Evolutionary conservation across 257 asterid species (phyloP), one percentile per base, ranked within the genome.

Genomic region (Ilex aquifolium): DNA sequence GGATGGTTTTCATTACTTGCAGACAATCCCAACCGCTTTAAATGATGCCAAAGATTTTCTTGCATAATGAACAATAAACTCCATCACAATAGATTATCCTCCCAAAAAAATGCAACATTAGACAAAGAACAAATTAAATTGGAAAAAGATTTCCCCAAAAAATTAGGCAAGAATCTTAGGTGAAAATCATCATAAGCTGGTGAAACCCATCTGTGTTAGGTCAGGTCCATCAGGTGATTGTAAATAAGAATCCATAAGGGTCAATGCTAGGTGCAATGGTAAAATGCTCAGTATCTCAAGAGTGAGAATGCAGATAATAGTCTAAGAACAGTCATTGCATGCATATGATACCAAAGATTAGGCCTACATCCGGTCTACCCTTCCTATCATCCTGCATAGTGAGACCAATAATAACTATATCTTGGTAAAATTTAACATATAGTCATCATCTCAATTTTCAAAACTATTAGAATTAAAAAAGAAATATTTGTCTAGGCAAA

Each of bases 21-120:
- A 46, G 66, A 65, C 85, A 92, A 66, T 32, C 97, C 97, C 83
- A 92, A 57, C 69, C 93, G 88, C 80, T 70, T 83, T 85, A 92
- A 67, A 67, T 92, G 96, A 77, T 81, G 88, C 97, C 96, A 92
- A 57, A 92, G 88, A 75, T 85, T 76, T 64, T 89, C 97, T 91
- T 66, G 27, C 57, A 69, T 6, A 7, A 14, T 4, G 54, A 11
- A 11, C 50, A 44, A 7, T 0, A 13, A 50, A 50, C 5, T 50
- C 21, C 5, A 59, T 14, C 2, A 32, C 13, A 21, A 21, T 21
- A 21, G 27, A 21, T 21, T 21, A 21, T 21, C 27, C 27, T 21
- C 27, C 10, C 10, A 61, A 29, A 68, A 6, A 14, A 31, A 55
- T 6, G 2, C 11, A 50, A n/a, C 31, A 7, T 53, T 53, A 15